Percentiles rank a stretch among this genome's conserved stretches.
Evolutionary conservation across 345 rosid species (phyloP).

Genomic region (Populus davidiana): DNA sequence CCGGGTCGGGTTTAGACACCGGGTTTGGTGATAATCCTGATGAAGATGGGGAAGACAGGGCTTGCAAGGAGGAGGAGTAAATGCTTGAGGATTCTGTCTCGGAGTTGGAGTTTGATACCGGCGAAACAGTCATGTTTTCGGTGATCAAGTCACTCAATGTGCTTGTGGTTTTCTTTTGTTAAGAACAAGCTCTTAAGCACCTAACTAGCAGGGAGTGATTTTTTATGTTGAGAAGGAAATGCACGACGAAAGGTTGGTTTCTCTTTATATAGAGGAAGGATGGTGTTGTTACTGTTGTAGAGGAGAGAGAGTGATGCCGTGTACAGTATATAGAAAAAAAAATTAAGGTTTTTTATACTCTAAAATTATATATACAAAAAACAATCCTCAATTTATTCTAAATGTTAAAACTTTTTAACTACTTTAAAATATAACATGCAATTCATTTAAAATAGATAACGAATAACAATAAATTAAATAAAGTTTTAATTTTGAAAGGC

Average conservation of each 20-base stretch:
- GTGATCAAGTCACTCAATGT: not conserved
- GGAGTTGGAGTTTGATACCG: not conserved
- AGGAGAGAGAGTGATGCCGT: not conserved
- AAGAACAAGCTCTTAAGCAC: not conserved
- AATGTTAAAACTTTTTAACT: too few species aligned
- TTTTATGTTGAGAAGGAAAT: not conserved
- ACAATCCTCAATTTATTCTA: too few species aligned
- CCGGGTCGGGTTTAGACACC: constrained; percentile 1
- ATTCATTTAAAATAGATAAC: too few species aligned
- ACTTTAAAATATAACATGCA: too few species aligned
- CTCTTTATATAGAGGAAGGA: not conserved
- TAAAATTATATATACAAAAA: too few species aligned
- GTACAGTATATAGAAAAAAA: not conserved
- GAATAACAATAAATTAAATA: too few species aligned
- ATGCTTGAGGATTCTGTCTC: constrained; percentile 13
- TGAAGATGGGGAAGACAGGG: constrained; percentile 10
- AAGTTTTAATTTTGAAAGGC: too few species aligned
- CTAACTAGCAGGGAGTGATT: too few species aligned
- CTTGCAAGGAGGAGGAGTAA: constrained; percentile 3
- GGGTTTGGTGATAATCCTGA: constrained; percentile 11
- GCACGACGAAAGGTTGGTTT: not conserved
- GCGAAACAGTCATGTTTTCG: constrained; percentile 3
- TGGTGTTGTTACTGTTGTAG: not conserved
- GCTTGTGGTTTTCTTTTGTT: not conserved
- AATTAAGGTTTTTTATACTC: too few species aligned